Evolutionary conservation across 768 basidiomycete genomes (phyloP), one percentile per base, ranked within the genome.

Genomic region (Pleurotus giganteus): DNA sequence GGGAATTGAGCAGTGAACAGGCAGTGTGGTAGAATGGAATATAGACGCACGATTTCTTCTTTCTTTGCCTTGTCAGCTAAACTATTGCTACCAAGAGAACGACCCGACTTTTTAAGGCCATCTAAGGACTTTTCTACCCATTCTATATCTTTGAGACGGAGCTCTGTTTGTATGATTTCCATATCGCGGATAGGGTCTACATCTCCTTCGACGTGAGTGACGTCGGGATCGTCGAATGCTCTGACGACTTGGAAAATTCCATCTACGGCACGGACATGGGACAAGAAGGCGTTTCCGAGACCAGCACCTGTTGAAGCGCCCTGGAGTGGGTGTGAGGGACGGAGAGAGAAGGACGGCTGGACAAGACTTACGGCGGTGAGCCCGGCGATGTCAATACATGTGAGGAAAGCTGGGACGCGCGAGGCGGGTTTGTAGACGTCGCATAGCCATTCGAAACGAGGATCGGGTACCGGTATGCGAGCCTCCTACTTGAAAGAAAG

Each of bases 171-270:
- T 65, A 99, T 99, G 64, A 98, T 98, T 60, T 90, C 85, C 95
- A 98, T 98, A 72, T 99, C 97, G 56, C 97, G 88, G 34, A 90
- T 59, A 9, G 97, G 97, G 71, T 98, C 81, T 55, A 99, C 94
- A 63, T 98, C 97, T 41, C 97, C 97, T 73, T 98, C 97, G 58
- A 98, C 96, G 71, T 99, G 97, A 61, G 89, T 98, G 68, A 99
- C 94, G 63, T 99, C 97, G n/a, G 94, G 89, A 65, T 99, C 97
- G 65, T 98, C 97, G 68, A 99, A 99, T 4, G 96, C 94, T 49
- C 97, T 91, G 54, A 98, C 86, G 58, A 98, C 88, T 69, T 98
- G 97, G 80, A 98, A 99, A 65, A 99, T 99, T 64, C 97, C 97
- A 67, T 99, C 97, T 57, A 98, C 96, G 8, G 97, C 92, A 55